Base-by-base conservation (phyloP, 129 eudicot genomes). In the Flaveria linearis region DNA sequence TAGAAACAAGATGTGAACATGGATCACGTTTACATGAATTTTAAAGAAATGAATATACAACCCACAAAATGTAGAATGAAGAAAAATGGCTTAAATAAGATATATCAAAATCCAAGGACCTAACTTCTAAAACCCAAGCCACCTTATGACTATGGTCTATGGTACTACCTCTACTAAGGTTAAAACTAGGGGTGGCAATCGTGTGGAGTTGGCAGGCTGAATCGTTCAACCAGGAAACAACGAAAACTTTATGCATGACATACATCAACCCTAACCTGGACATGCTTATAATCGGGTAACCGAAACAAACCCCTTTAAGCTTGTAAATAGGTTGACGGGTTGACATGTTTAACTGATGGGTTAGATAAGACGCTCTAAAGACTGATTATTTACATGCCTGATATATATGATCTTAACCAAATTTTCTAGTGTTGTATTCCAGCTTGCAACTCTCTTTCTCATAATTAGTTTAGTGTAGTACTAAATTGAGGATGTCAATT, bases 121-220 rank as follows among this genome's bases (percentile, higher is more conserved):
- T 72, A 12, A 41, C 18, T 28, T 72, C 33, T 26, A 51, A 22
- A 71, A 56, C 23, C 77, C 55, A 73, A 39, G 36, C 61, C 47
- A 13, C 28, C 50, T 41, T 55, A 55, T 33, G 20, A 17, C 49
- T 11, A 12, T 22, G 33, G 47, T 56, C 49, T 11, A 12, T 22
- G 33, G 47, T 56, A 72, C 39, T 36, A 28, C 45, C 16, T 4
- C 49, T 45, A 1, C 53, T 49, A 49, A 2, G 53, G 53, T 2
- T 45, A 45, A 45, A 45, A 45, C 14, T 49, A 49, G 17, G 53
- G 16, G 53, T 49, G 53, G 6, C 53, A 49, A n/a, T 7, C 2
- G 11, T 53, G 60, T 53, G 14, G 8, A 22, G 64, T 7, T 57
- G 64, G 64, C 7, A 14, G 30, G 30, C 20, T 57, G 33, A 20